Base-by-base conservation (phyloP, 805 yeast genomes). In the Saccharomyces paradoxus region DNA sequence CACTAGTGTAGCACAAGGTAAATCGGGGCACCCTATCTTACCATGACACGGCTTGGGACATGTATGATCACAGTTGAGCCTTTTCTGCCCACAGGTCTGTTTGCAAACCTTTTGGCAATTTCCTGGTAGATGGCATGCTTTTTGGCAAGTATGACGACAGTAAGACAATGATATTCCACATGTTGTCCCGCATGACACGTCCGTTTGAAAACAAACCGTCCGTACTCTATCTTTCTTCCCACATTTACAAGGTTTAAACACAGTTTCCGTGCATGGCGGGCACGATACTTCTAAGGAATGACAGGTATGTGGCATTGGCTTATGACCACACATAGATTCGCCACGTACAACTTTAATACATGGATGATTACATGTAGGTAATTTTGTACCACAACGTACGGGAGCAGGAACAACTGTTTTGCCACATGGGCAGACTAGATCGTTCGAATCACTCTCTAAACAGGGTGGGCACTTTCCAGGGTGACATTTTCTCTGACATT, bases 401-500 rank as follows among this genome's bases (percentile, higher is more conserved):
- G 96, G 96, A 0, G 96, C 96, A 22, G 77, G 78, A 5, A 89
- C 75, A 2, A 86, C 78, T 0, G 96, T 89, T 58, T 78, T 76
- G 2, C 96, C 96, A 73, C 96, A 89, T 50, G 84, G 78, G 64
- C 96, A 89, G 2, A 82, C 79, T 60, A 87, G 72, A 65, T 89
- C 96, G 21, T 87, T 89, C 46, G 83, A 80, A n/a, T 86, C 78
- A 4, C 92, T 84, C 63, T 88, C 95, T 50, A 87, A 67, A 66
- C 96, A 89, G 12, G 90, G 86, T 3, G 82, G 80, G 70, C 96
- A 89, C 2, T 86, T 79, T 0, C 96, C 96, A 13, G 81, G 72
- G 68, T 89, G 96, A 62, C 96, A 89, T 26, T 83, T 78, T 59
- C 83, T 79, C 48, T 76, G 76, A 68, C 96, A 89, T 41, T 74